Base-by-base conservation (phyloP, 345 rosid genomes). In the Capsella bursapastoris region DNA sequence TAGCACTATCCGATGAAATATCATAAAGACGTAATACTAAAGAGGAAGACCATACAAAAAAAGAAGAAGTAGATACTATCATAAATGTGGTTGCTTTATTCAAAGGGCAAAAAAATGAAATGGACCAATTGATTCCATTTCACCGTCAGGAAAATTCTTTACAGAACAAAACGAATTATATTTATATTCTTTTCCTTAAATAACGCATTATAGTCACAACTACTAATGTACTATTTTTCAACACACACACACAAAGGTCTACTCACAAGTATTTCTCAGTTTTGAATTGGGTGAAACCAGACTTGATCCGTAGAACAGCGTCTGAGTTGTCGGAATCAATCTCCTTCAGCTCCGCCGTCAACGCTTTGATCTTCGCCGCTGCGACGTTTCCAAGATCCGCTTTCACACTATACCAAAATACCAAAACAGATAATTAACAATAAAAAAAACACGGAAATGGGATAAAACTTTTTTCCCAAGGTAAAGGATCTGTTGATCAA, bases 231-330 rank as follows among this genome's bases (percentile, higher is more conserved):
- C 25, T 22, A 11, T 11, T 41, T 41, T 11, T 41, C 25, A 22
- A 22, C 25, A 22, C 25, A 32, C 34, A 8, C 2, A 7, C 2
- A 37, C 8, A 35, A 35, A n/a, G 2, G 16, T 6, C 11, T 25
- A 82, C 96, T 43, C 78, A 96, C 99, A 86, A 85, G 56, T 69
- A 92, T 84, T 85, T 92, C 85, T 89, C 86, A 1, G 73, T 80
- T 86, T 85, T 96, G 83, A 96, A 96, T 31, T 83, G 87, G 11
- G 44, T 32, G 80, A 96, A 96, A 48, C 99, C 99, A 72, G 88
- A 31, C 60, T 82, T 90, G 50, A 96, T 79, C 73, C 88, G 75
- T 69, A 80, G 78, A 16, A 77, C 77, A 38, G 99, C 87, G 80
- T 90, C 83, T 15, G 81, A 79, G 38, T 73, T 78, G 1, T 35